Evolutionary conservation across 2,329 filamentous ascomycete species (phyloP).

Genomic region (Cyclaneusma minus): DNA sequence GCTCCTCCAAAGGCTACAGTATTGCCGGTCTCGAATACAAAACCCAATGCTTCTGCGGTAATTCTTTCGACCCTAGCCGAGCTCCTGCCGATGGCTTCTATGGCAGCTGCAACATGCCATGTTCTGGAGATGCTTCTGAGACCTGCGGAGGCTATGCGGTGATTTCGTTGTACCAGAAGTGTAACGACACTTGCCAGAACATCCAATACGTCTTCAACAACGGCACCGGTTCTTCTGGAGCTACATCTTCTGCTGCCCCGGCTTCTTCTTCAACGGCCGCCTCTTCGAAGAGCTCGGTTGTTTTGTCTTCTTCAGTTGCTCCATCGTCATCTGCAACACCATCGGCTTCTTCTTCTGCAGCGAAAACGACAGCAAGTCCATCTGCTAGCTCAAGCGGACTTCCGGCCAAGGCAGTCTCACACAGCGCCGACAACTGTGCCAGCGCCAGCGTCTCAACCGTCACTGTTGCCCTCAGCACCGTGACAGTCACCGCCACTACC

Average conservation of each 20-base stretch:
- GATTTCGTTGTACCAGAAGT: slow-evolving; percentile 22
- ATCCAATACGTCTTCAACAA: slow-evolving; percentile 1
- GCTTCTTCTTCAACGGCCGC: too few relatives aligned
- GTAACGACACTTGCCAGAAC: slow-evolving; percentile 10
- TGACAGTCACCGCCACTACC: too few relatives aligned
- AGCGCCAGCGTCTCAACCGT: background rate
- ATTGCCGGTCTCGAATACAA: slow-evolving; percentile 9
- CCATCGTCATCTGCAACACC: too few relatives aligned
- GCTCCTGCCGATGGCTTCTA: slow-evolving; percentile 29
- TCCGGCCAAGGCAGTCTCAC: too few relatives aligned
- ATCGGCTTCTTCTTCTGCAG: too few relatives aligned
- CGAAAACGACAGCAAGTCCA: too few relatives aligned
- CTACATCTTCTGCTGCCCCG: too few relatives aligned
- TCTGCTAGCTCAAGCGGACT: too few relatives aligned
- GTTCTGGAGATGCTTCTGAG: slow-evolving; percentile 28
- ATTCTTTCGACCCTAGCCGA: slow-evolving; percentile 14
- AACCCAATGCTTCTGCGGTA: slow-evolving; percentile 27
- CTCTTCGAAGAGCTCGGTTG: too few relatives aligned
- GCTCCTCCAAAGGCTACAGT: slow-evolving; percentile 4
- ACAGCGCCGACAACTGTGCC: too few relatives aligned
- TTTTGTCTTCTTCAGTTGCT: too few relatives aligned
- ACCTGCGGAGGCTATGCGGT: slow-evolving; percentile 22
- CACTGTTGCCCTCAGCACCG: too few relatives aligned
- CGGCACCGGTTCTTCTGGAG: background rate
- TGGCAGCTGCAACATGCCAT: slow-evolving; percentile 37